Conservation (phyloP, 768 basidiomycete species). For the Myochromella boudieri region DNA sequence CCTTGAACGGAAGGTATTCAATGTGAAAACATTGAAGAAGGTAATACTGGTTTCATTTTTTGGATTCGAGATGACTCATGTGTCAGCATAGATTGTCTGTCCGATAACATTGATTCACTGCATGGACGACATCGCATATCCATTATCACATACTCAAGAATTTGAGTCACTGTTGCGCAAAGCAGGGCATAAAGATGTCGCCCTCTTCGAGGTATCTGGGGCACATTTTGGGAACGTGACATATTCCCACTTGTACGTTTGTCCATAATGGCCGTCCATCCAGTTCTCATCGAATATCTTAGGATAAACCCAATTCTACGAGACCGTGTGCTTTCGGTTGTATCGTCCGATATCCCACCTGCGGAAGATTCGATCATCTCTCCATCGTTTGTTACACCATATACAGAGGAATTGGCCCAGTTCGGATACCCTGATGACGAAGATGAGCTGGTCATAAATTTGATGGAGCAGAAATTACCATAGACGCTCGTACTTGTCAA, state of each 20-base stretch:
- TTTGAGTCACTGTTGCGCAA: conserved; percentile 17
- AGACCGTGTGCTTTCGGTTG: conserved; percentile 4
- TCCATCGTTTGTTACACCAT: conserved; percentile 5
- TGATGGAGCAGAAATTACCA: no score
- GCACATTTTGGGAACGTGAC: conserved; percentile 29
- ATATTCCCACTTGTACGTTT: conserved; percentile 23
- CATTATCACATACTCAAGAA: conserved; percentile 19
- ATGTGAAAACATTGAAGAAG: conserved; percentile 16
- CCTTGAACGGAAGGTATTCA: conserved; percentile 2
- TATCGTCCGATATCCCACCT: not conserved
- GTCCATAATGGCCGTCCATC: not conserved
- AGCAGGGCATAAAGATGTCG: conserved; percentile 19
- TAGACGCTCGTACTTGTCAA: no score
- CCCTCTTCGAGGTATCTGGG: conserved; percentile 23
- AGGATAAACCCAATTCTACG: conserved; percentile 10
- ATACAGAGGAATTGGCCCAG: not conserved
- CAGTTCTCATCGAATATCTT: not conserved
- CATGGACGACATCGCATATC: conserved; percentile 29
- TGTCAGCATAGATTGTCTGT: conserved; percentile 21
- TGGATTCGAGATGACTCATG: not conserved
- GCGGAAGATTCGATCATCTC: no score
- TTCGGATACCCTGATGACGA: conserved; percentile 6
- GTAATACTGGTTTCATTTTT: conserved; percentile 13
- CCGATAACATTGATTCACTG: conserved; percentile 30
- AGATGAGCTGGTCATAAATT: conserved; percentile 2